Conservation (phyloP, 345 rosid species). For the Populus tremula region DNA sequence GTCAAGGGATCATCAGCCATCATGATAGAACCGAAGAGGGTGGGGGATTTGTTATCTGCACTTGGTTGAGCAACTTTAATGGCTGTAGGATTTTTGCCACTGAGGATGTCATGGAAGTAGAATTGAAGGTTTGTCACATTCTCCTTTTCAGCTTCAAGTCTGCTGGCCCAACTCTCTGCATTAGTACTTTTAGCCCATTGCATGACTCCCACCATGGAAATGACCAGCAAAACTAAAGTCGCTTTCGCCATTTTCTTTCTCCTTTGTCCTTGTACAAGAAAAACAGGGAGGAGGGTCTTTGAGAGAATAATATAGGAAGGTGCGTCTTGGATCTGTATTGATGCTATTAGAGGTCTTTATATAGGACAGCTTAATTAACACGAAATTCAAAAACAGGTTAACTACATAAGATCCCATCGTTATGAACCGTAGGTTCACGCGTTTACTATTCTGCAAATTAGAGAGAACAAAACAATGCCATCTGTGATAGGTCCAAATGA, state of each 20-base stretch:
- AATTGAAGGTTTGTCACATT: slow-evolving; percentile 56
- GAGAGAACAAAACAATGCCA: too few species aligned
- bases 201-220: slow-evolving; percentile 11
- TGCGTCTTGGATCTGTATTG: too few species aligned
- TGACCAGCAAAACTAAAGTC: slow-evolving; percentile 4
- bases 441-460: too few species aligned
- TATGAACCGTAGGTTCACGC: too few species aligned
- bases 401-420: too few species aligned
- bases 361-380: too few species aligned
- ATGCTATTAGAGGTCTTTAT: too few species aligned
- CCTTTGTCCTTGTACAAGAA: background rate
- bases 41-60: slow-evolving; percentile 40
- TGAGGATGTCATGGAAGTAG: slow-evolving; percentile 64
- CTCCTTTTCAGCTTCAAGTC: slow-evolving; percentile 24
- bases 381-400: too few species aligned
- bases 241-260: slow-evolving; percentile 23
- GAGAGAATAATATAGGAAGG: too few species aligned
- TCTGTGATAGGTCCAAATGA: too few species aligned
- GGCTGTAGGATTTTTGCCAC: slow-evolving; percentile 54
- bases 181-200: slow-evolving; percentile 29
- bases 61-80: slow-evolving; percentile 46
- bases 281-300: too few species aligned
- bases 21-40: slow-evolving; percentile 23
- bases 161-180: slow-evolving; percentile 32
- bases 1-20: slow-evolving; percentile 29